These are phyloP conservation scores for Solanum commersonii DNA, from an alignment of 257 asterid genomes.

Conservation along the genomic window DNA sequence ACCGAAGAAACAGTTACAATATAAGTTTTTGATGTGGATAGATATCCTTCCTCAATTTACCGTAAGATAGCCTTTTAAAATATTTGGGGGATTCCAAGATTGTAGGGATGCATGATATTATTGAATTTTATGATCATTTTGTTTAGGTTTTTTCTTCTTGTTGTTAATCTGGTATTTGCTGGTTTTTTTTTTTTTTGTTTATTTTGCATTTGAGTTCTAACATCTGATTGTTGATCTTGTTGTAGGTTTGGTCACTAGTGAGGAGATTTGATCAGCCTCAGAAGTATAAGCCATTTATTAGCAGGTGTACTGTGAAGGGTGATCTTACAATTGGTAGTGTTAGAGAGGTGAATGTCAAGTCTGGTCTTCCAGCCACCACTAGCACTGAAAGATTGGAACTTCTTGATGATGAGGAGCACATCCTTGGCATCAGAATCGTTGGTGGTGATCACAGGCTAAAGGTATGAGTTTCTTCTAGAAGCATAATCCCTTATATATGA, in stretches of 20 bases:
- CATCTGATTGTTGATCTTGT: not conserved
- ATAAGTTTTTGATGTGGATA: not conserved
- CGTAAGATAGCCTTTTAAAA: not conserved
- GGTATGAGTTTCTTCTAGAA: slow-evolving; percentile 21
- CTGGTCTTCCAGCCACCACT: slow-evolving; percentile 95
- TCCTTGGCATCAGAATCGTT: slow-evolving; percentile 71
- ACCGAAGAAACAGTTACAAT: not conserved
- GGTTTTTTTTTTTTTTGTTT: not conserved
- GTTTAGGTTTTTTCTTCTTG: not conserved
- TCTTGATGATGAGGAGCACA: slow-evolving; percentile 75
- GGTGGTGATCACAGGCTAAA: slow-evolving; percentile 93
- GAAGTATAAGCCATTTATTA: slow-evolving; percentile 85
- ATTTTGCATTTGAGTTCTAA: not conserved
- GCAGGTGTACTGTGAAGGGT: slow-evolving; percentile 60
- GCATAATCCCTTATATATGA: not conserved
- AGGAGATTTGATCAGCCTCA: slow-evolving; percentile 92
- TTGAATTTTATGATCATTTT: not conserved
- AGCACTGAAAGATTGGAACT: slow-evolving; percentile 85
- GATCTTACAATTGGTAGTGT: slow-evolving; percentile 76
- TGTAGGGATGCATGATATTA: not conserved
- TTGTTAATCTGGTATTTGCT: not conserved
- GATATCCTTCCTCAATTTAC: not conserved
- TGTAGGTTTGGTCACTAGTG: slow-evolving; percentile 89
- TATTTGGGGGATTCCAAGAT: not conserved
- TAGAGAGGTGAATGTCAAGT: slow-evolving; percentile 82